Conservation (phyloP, 2,329 filamentous ascomycete genomes). For the Cryphonectria radicalis region DNA sequence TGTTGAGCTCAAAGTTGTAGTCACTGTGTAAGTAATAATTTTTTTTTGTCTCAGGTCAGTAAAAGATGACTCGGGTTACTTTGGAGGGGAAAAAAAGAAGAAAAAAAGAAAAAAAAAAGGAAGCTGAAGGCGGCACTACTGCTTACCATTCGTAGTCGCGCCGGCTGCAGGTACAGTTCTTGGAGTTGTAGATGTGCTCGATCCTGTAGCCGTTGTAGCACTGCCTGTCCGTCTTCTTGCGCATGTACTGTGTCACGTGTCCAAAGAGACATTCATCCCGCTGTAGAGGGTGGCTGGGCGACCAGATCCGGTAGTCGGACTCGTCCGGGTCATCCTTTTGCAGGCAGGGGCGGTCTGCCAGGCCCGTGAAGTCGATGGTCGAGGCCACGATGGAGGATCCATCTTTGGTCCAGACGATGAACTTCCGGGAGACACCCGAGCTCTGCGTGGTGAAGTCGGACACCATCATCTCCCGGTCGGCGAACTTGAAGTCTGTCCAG, state of each 20-base stretch:
- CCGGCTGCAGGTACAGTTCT: slow-evolving; percentile 82
- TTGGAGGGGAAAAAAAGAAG: too few relatives aligned
- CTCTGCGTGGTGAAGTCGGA: slow-evolving; percentile 85
- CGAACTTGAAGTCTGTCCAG: slow-evolving; percentile 79
- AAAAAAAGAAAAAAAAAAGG: too few relatives aligned
- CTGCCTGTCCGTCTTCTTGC: slow-evolving; percentile 77
- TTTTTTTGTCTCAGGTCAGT: slow-evolving; percentile 35
- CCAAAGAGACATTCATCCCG: slow-evolving; percentile 88
- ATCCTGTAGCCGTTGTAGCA: slow-evolving; percentile 84
- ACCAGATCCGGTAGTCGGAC: slow-evolving; percentile 84
- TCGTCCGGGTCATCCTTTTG: slow-evolving; percentile 60
- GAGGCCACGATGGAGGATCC: slow-evolving; percentile 69
- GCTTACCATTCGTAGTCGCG: slow-evolving; percentile 88
- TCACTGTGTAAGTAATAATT: slow-evolving; percentile 64
- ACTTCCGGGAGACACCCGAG: slow-evolving; percentile 87
- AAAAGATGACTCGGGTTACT: neutral
- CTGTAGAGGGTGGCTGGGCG: slow-evolving; percentile 79
- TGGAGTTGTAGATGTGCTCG: slow-evolving; percentile 70
- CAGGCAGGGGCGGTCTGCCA: slow-evolving; percentile 75
- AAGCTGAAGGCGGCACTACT: slow-evolving; percentile 36
- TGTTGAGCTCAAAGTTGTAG: slow-evolving; percentile 87
- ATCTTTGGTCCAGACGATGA: slow-evolving; percentile 81
- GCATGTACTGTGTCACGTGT: slow-evolving; percentile 84
- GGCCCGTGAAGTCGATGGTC: slow-evolving; percentile 86
- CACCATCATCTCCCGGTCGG: slow-evolving; percentile 71